These are phyloP conservation scores for Petunia axillaris DNA, from an alignment of 257 asterid species.

Conservation along the genomic window DNA sequence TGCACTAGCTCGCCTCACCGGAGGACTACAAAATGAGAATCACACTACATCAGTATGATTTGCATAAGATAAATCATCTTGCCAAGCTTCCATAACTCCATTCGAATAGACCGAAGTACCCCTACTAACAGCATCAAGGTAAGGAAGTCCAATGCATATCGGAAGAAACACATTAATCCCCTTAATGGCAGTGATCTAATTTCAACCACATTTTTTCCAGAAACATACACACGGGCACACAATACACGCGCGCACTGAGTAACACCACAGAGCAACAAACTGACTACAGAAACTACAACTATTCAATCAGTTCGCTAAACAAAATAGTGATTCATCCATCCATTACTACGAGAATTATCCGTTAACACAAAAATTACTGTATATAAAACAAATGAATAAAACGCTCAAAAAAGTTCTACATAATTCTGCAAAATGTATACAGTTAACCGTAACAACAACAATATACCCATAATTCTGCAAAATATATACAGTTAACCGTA, in stretches of 20 bases:
- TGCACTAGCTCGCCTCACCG: constrained; percentile 95
- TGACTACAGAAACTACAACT: too few relatives aligned
- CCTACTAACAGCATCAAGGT: not conserved
- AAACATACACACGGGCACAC: not conserved
- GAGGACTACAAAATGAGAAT: constrained; percentile 63
- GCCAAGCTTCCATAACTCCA: constrained; percentile 19
- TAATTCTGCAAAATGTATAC: constrained; percentile 9
- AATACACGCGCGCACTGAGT: not conserved
- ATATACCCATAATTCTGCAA: not conserved
- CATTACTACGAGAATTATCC: too few relatives aligned
- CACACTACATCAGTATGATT: constrained; percentile 17
- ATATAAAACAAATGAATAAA: not conserved
- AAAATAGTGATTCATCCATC: too few relatives aligned
- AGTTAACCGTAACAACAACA: not conserved
- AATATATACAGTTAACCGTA: not conserved
- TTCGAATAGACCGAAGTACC: not conserved
- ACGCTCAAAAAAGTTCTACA: not conserved
- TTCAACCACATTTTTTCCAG: not conserved
- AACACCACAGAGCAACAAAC: not conserved
- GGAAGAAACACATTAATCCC: not conserved
- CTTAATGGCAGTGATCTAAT: not conserved
- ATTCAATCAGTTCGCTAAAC: too few relatives aligned
- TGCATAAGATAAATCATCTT: constrained; percentile 12
- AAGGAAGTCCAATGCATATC: not conserved
- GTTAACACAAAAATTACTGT: too few relatives aligned